Conservation (phyloP, 2,329 filamentous ascomycete genomes). For the Aspergillus candidus region DNA sequence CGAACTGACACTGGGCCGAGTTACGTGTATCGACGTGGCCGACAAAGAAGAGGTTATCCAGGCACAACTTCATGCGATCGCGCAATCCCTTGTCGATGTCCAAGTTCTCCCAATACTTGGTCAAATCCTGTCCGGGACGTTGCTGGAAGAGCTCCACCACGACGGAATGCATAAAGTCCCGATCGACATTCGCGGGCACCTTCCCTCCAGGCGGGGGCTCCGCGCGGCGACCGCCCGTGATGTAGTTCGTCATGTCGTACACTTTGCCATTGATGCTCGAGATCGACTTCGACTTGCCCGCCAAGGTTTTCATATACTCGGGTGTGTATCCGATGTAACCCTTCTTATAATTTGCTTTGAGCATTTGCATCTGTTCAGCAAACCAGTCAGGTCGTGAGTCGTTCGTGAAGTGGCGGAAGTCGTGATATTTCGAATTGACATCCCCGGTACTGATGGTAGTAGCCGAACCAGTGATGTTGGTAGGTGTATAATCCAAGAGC, state of each 20-base stretch:
- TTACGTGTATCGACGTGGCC: slow-evolving; percentile 87
- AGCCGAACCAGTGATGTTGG: slow-evolving; percentile 66
- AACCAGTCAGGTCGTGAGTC: slow-evolving; percentile 89
- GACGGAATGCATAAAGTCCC: slow-evolving; percentile 72
- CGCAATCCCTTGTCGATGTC: slow-evolving; percentile 53
- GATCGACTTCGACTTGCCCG: slow-evolving; percentile 58
- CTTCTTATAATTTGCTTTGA: slow-evolving; percentile 75
- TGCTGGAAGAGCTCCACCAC: slow-evolving; percentile 73
- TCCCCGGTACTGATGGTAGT: slow-evolving; percentile 62
- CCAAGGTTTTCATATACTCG: slow-evolving; percentile 67
- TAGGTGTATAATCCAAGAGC: slow-evolving; percentile 73
- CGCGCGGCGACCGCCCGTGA: slow-evolving; percentile 65
- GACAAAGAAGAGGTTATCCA: slow-evolving; percentile 93
- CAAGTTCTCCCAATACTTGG: slow-evolving; percentile 73
- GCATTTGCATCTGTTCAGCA: slow-evolving; percentile 72
- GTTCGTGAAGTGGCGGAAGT: slow-evolving; percentile 80
- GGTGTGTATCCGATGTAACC: slow-evolving; percentile 79
- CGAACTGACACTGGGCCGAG: slow-evolving; percentile 76
- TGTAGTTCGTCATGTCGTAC: slow-evolving; percentile 85
- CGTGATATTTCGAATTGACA: slow-evolving; percentile 74
- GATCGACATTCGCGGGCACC: slow-evolving; percentile 46
- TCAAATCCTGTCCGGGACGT: slow-evolving; percentile 71
- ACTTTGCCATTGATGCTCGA: slow-evolving; percentile 73
- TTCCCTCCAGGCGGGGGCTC: slow-evolving; percentile 51
- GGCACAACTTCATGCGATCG: slow-evolving; percentile 67